These are phyloP conservation scores for Alternaria burnsii DNA, from an alignment of 2,329 filamentous ascomycete species.

Conservation along the genomic window DNA sequence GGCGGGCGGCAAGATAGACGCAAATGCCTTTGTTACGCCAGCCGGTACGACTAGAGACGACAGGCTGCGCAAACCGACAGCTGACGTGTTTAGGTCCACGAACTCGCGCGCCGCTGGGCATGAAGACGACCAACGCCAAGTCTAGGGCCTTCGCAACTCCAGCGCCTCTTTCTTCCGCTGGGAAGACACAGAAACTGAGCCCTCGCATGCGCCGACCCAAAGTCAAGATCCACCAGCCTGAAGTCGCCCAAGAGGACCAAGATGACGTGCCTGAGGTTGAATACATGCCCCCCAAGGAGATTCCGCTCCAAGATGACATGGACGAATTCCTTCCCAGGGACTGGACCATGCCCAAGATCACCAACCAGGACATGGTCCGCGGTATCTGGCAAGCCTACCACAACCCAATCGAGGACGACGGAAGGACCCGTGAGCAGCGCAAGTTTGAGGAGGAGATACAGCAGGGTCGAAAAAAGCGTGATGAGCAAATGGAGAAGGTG, in stretches of 20 bases:
- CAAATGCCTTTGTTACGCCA: constrained; percentile 78
- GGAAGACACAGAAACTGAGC: constrained; percentile 71
- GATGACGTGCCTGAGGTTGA: constrained; percentile 79
- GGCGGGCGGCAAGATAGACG: constrained; percentile 61
- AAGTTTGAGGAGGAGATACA: constrained; percentile 60
- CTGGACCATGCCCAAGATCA: constrained; percentile 61
- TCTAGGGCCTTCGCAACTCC: constrained; percentile 72
- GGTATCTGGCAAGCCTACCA: constrained; percentile 62
- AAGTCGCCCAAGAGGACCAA: constrained; percentile 61
- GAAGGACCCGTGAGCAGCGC: constrained; percentile 69
- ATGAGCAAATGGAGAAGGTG: constrained; percentile 73
- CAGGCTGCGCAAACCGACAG: constrained; percentile 3
- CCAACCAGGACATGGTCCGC: constrained; percentile 61
- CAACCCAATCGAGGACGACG: constrained; percentile 71
- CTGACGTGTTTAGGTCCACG: constrained; percentile 48
- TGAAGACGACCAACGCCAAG: constrained; percentile 97
- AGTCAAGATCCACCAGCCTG: constrained; percentile 70
- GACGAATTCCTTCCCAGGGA: constrained; percentile 68
- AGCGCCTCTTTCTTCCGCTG: constrained; percentile 67
- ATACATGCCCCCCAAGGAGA: constrained; percentile 80
- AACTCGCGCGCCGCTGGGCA: constrained; percentile 81
- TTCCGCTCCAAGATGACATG: constrained; percentile 71
- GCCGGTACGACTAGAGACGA: constrained; percentile 64
- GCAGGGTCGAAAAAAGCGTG: constrained; percentile 61
- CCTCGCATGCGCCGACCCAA: constrained; percentile 62